These are phyloP conservation scores for Gossypium aridum DNA, from an alignment of 441 rosid species.

Conservation along the genomic window DNA sequence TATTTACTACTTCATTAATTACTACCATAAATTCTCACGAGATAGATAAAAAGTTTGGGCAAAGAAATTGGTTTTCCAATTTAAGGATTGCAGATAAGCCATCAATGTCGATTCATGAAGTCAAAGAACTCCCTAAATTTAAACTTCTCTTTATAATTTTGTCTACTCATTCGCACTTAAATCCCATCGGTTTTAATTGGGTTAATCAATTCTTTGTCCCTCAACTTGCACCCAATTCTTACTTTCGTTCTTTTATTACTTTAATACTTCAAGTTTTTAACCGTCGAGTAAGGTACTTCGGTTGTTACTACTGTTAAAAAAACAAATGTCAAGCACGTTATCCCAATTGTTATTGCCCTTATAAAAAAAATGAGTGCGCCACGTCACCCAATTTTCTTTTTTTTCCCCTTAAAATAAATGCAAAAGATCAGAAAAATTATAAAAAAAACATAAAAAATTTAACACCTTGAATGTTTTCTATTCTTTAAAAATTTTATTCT, in stretches of 20 bases:
- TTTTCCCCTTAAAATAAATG: background rate
- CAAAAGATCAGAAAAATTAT: background rate
- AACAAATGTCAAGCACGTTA: too few species aligned
- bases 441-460: background rate
- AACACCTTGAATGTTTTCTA: too few species aligned
- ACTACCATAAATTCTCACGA: background rate
- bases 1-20: background rate
- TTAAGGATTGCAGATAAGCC: background rate
- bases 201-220: background rate
- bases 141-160: background rate
- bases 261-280: too few species aligned
- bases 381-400: too few species aligned
- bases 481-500: too few species aligned
- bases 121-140: background rate
- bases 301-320: too few species aligned
- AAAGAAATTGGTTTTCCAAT: background rate
- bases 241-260: too few species aligned
- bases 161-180: background rate
- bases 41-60: background rate
- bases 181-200: background rate
- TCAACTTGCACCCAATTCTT: too few species aligned
- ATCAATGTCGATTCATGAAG: background rate
- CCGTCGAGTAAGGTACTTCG: too few species aligned
- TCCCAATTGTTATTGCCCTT: too few species aligned
- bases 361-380: too few species aligned